Conservation (phyloP, 2,329 filamentous ascomycete genomes). For the Sporothrix curviconia region DNA sequence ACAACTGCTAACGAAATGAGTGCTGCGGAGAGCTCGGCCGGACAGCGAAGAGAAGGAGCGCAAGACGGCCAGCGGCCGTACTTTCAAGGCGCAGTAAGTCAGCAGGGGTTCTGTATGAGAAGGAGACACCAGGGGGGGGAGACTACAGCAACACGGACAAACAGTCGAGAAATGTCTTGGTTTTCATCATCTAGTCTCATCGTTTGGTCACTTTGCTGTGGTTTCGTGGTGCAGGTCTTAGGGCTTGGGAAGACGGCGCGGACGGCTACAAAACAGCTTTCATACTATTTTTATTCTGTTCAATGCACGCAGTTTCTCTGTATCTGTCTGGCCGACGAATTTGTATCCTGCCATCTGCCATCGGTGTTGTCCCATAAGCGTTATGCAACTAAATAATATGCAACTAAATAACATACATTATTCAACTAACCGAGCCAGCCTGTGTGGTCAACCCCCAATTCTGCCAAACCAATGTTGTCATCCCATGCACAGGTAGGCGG, state of each 20-base stretch:
- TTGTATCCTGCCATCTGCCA: too few relatives aligned
- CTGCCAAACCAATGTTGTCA: neutral
- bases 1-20: slow-evolving; percentile 40
- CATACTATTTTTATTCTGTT: neutral
- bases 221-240: too few relatives aligned
- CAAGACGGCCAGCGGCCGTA: slow-evolving; percentile 94
- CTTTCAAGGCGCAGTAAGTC: slow-evolving; percentile 55
- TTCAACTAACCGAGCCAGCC: too few relatives aligned
- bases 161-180: too few relatives aligned
- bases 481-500: neutral
- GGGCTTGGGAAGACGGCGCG: too few relatives aligned
- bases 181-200: too few relatives aligned
- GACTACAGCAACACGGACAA: too few relatives aligned
- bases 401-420: too few relatives aligned
- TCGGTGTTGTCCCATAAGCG: too few relatives aligned
- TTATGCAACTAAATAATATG: too few relatives aligned
- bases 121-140: too few relatives aligned
- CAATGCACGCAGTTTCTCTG: neutral
- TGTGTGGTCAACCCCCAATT: too few relatives aligned
- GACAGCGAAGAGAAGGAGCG: slow-evolving; percentile 96
- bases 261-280: slow-evolving; percentile 1
- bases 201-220: neutral
- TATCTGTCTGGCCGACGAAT: neutral
- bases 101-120: neutral
- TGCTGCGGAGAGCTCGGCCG: slow-evolving; percentile 89